A percentile compares a stretch with the other conserved stretches of the same genome.
Conservation (phyloP, 169 alveolate species). For the Plasmodium yoelii region DNA sequence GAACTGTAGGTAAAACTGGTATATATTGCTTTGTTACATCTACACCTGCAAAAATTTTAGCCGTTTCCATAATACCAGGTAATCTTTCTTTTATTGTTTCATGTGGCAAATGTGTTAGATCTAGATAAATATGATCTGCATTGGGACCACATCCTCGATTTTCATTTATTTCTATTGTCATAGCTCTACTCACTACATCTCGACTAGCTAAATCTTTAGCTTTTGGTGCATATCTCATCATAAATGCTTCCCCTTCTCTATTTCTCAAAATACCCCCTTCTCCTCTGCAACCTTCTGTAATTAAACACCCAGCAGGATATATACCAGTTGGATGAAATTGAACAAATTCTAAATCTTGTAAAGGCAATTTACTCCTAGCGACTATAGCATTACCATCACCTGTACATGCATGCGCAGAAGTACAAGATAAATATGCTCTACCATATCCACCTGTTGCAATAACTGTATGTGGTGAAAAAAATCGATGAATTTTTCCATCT, state of each 20-base stretch:
- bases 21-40: constrained; percentile 96
- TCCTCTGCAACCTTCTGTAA: constrained; percentile 99
- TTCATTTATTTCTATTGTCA: constrained; percentile 97
- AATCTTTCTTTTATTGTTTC: constrained; percentile 95
- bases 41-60: constrained; percentile 97
- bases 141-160: constrained; percentile 97
- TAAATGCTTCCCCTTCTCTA: constrained; percentile 96
- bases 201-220: constrained; percentile 98
- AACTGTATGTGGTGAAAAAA: constrained; percentile 95
- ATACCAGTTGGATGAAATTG: constrained; percentile 99
- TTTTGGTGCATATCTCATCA: constrained; percentile 96
- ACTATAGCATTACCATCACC: constrained; percentile 97
- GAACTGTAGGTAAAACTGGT: constrained; percentile 98
- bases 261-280: constrained; percentile 99
- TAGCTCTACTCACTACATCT: constrained; percentile 98
- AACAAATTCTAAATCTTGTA: constrained; percentile 97
- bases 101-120: constrained; percentile 94
- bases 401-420: constrained; percentile 99
- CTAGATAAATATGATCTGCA: constrained; percentile 95
- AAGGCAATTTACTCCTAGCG: constrained; percentile 95
- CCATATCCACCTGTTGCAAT: constrained; percentile 99
- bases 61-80: constrained; percentile 98
- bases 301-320: constrained; percentile 97
- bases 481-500: constrained; percentile 97
- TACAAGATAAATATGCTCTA: constrained; percentile 97